Conservation (phyloP, 208 protist species). For the Naegleria fowleri region DNA sequence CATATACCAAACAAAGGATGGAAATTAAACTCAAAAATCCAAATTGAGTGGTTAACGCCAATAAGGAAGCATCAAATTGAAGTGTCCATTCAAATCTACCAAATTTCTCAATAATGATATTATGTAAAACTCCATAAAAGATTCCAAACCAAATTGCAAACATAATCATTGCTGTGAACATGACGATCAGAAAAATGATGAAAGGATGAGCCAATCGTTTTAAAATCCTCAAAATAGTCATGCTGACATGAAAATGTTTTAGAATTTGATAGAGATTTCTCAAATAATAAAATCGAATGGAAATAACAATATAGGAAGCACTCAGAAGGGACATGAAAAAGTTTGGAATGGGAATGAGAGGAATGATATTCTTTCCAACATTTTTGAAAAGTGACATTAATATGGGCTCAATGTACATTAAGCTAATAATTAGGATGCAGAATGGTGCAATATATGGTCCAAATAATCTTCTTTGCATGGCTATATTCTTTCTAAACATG, state of each 20-base stretch:
- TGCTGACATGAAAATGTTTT: not conserved
- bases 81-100: not conserved
- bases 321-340: not conserved
- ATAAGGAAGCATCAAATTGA: not conserved
- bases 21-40: not conserved
- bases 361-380: not conserved
- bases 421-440: not conserved
- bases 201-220: not conserved
- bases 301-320: not conserved
- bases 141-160: not conserved
- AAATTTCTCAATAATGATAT: not conserved
- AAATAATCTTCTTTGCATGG: not conserved
- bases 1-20: not conserved
- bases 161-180: not conserved
- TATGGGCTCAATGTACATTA: not conserved
- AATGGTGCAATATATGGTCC: not conserved
- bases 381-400: not conserved
- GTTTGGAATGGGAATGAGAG: not conserved
- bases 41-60: not conserved
- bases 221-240: not conserved
- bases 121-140: not conserved
- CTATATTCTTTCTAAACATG: not conserved
- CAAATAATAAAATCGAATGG: not conserved
- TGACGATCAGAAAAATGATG: no score
- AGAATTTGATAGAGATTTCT: not conserved